phyloP scores from a whole-genome alignment of 2,329 filamentous ascomycete genomes.

The Colletotrichum karsti region DNA sequence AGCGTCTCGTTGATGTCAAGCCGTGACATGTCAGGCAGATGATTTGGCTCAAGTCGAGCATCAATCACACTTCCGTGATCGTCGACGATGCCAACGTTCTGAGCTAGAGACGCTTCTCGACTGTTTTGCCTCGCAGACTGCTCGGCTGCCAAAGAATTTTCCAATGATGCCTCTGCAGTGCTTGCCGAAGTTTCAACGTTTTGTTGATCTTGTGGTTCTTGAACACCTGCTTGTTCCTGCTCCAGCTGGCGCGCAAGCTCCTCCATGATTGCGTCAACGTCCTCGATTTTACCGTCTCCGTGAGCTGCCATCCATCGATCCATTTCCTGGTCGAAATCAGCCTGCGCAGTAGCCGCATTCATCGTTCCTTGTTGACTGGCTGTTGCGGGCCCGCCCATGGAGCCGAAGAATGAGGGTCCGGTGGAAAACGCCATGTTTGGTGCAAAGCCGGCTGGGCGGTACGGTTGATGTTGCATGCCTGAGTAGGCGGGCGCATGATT shows the following conservation, averaged over 20 bases:
- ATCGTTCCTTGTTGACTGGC: not conserved
- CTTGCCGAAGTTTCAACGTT: too few relatives aligned
- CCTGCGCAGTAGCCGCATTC: conserved; percentile 27
- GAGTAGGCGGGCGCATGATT: not conserved
- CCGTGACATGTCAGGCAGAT: not conserved
- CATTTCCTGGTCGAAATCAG: conserved; percentile 52
- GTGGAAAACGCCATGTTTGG: not conserved
- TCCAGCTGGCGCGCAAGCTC: conserved; percentile 51
- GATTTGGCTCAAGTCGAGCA: not conserved
- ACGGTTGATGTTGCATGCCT: not conserved
- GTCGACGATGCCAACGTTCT: too few relatives aligned
- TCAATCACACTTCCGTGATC: too few relatives aligned
- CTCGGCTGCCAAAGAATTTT: not conserved
- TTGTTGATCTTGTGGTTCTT: too few relatives aligned
- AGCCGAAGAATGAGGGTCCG: not conserved
- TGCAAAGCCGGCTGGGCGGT: not conserved
- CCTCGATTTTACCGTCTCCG: conserved; percentile 40
- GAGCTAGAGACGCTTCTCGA: too few relatives aligned
- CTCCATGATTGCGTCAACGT: conserved; percentile 53
- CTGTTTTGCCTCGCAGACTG: not conserved
- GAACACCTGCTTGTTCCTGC: not conserved
- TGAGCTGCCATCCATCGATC: conserved; percentile 49
- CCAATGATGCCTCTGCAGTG: too few relatives aligned
- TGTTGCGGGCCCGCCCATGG: not conserved
- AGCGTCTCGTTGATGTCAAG: not conserved